Conservation (phyloP, 2,329 filamentous ascomycete species). For the Xylaria sp. region DNA sequence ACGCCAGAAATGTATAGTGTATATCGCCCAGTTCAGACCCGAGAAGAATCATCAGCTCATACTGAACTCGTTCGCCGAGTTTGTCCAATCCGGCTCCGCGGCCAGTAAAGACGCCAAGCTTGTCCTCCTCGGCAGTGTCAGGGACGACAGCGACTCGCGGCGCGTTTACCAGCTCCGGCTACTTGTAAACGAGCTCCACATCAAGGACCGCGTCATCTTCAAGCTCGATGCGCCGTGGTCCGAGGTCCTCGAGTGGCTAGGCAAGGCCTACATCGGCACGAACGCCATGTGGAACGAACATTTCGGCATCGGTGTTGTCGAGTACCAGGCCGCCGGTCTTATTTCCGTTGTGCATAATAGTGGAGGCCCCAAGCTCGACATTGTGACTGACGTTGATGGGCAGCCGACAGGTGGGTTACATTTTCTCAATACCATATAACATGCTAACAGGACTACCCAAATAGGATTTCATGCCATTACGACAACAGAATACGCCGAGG, state of each 20-base stretch:
- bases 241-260: conserved; percentile 82
- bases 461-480: conserved; percentile 87
- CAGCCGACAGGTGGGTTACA: conserved; percentile 74
- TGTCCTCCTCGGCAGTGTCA: conserved; percentile 90
- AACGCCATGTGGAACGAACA: conserved; percentile 99
- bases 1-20: conserved; percentile 80
- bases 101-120: conserved; percentile 71
- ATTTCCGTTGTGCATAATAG: conserved; percentile 94
- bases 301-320: conserved; percentile 97
- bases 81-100: conserved; percentile 67
- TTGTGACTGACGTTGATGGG: conserved; percentile 84
- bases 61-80: conserved; percentile 83
- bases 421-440: background rate
- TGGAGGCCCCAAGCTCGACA: conserved; percentile 92
- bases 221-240: conserved; percentile 91
- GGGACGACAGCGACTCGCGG: conserved; percentile 82
- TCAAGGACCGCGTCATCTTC: conserved; percentile 88
- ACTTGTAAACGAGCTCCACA: conserved; percentile 84
- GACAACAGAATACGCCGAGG: conserved; percentile 80
- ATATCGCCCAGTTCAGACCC: conserved; percentile 96
- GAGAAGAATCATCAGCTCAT: conserved; percentile 96
- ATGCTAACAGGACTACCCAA: background rate
- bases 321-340: conserved; percentile 95
- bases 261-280: conserved; percentile 82
- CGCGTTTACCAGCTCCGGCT: conserved; percentile 89